Base-by-base conservation (phyloP, 306 rosid genomes). In the Lupinus albus region DNA sequence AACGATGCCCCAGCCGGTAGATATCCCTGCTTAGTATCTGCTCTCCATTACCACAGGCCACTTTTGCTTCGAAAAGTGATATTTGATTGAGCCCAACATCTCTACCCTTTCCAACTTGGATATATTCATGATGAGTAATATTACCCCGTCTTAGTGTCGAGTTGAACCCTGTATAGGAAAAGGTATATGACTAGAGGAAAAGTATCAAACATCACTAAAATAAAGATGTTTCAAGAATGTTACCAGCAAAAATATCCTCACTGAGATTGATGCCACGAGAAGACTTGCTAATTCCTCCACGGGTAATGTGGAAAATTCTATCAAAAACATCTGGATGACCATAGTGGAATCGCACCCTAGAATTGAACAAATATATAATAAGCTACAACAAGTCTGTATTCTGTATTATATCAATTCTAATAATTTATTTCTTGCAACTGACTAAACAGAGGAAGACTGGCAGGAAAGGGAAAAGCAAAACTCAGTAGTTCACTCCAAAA, bases 291-390 rank as follows among this genome's bases (percentile, higher is more conserved):
- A 90, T 85, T 53, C 99, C 99, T 73, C 99, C 99, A 53, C 99
- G 99, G 60, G 99, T 93, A 48, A 93, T 88, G 72, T 90, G 96
- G 84, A 90, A 93, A 71, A 93, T 90, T 84, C 99, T 86, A 79
- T 93, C 99, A 41, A 93, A 93, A 56, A 93, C 99, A 54, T 93
- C 99, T 1, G 96, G 99, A 83, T 93, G 99, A 53, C 99, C 99
- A 75, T 93, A 93, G 85, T 93, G 99, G 79, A 93, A 90, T 15
- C 99, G 93, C 59, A 90, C 89, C 96, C 99, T 93, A 73, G 47
- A 72, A 70, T 61, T 61, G 76, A 73, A 57, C 68, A 76, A 79
- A 51, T 68, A 18, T 52, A 44, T 44, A 38, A 18, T 56, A 51
- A 55, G 72, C 46, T 66, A 28, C 71, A 11, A 28, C 71, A 11